Base-by-base conservation (phyloP, 768 basidiomycete genomes). In the Phylloporus scabripes region DNA sequence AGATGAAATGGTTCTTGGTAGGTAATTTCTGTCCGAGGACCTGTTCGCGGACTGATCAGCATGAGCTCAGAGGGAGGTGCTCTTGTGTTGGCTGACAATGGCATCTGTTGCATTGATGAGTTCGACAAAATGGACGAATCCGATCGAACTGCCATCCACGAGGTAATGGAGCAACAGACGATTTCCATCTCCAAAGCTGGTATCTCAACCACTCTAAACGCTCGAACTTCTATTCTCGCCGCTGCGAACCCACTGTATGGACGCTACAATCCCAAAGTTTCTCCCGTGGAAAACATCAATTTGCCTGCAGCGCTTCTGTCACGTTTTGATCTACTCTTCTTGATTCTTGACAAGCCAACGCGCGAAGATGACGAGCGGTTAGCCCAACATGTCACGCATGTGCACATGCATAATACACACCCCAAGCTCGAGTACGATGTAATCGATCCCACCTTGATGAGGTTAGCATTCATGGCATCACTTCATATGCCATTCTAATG, bases 141-240 rank as follows among this genome's bases (percentile, higher is more conserved):
- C 0, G 96, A 98, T 67, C 78, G 96, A 57, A 98, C 96, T 2
- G 92, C 96, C 12, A 98, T 99, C 53, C 96, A 99, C 72, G 96
- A 99, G 77, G 96, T 99, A 52, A 99, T 99, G 96, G 95, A 98
- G 70, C 96, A 98, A 68, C 96, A 99, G 71, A 99, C 96, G 0
- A 97, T 99, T 49, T 98, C 95, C 3, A 99, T 99, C 54, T 96
- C 96, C 37, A 99, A 98, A 70, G 96, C 96, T 5, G 96, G 96
- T 20, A 99, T 99, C 63, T 94, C 95, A 8, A 99, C 96, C 7
- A 98, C 96, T 1, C 77, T 99, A 41, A 98, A 98, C 61, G 96
- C 96, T 21, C 85, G 96, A 45, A 95, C 95, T 2, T 98, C 96
- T 7, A 91, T 99, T 62, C 81, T 99, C 12, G 96, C 96, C 3